Percentiles rank a stretch among this genome's conserved stretches.
These are phyloP conservation scores for Psilocybe subaeruginosa DNA, from an alignment of 768 basidiomycete genomes.

Conservation along the genomic window DNA sequence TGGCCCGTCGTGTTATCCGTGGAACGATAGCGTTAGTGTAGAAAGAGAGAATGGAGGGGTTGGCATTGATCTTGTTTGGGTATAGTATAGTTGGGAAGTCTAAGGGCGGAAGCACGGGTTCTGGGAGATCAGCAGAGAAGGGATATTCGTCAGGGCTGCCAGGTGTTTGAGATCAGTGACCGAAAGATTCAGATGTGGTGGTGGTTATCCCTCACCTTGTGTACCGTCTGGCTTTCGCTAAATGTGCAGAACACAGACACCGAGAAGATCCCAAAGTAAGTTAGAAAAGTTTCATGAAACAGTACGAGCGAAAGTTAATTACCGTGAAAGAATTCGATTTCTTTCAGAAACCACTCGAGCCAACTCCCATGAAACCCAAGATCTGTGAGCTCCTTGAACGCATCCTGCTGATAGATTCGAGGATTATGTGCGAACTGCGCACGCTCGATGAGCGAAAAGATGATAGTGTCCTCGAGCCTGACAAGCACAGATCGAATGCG, in stretches of 20 bases:
- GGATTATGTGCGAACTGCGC: slow-evolving; percentile 97
- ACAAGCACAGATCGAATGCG: slow-evolving; percentile 85
- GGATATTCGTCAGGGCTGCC: slow-evolving; percentile 96
- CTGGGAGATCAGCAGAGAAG: slow-evolving; percentile 82
- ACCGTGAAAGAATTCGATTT: slow-evolving; percentile 96
- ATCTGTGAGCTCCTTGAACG: slow-evolving; percentile 76
- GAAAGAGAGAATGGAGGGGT: slow-evolving; percentile 84
- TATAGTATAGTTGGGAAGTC: slow-evolving; percentile 77
- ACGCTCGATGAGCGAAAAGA: slow-evolving; percentile 95
- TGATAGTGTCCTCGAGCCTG: slow-evolving; percentile 97
- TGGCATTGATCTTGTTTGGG: slow-evolving; percentile 84
- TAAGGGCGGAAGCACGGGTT: slow-evolving; percentile 77
- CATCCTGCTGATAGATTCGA: slow-evolving; percentile 80
- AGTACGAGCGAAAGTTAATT: slow-evolving; percentile 24
- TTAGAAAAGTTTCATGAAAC: background rate
- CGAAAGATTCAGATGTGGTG: slow-evolving; percentile 3
- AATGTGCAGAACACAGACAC: slow-evolving; percentile 7
- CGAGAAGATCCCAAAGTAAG: slow-evolving; percentile 10
- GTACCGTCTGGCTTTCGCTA: slow-evolving; percentile 95
- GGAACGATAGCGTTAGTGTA: slow-evolving; percentile 90
- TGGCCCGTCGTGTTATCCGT: slow-evolving; percentile 78
- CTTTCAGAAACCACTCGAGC: slow-evolving; percentile 97
- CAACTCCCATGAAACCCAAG: slow-evolving; percentile 84
- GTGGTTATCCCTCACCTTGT: slow-evolving; percentile 64
- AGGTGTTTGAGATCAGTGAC: background rate